These are phyloP conservation scores for Calonectria hongkongensis DNA, from an alignment of 2,329 filamentous ascomycete genomes.

Conservation along the genomic window DNA sequence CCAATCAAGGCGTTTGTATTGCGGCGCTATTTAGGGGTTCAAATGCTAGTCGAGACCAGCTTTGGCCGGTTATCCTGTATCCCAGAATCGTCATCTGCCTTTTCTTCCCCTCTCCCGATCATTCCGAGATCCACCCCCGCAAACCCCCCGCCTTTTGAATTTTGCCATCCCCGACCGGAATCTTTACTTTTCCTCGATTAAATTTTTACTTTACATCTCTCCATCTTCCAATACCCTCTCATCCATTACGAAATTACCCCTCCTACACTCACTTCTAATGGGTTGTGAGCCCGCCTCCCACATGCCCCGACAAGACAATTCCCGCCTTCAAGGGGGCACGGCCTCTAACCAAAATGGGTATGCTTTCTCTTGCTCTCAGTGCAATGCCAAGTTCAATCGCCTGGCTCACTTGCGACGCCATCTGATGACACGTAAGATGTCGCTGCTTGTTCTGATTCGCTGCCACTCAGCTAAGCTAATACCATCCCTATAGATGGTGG, in stretches of 20 bases:
- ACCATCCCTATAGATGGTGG: neutral
- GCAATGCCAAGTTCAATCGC: conserved; percentile 13
- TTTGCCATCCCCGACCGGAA: neutral
- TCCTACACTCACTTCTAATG: no score
- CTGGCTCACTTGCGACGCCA: conserved; percentile 4
- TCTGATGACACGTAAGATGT: conserved; percentile 1
- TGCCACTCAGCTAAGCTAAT: neutral
- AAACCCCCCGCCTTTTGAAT: neutral
- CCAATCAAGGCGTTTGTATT: no score
- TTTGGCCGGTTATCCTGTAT: no score
- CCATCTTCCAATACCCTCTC: no score
- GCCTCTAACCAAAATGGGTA: conserved; percentile 11
- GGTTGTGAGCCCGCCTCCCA: no score
- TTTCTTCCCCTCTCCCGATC: no score
- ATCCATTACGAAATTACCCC: no score
- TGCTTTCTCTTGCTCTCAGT: neutral
- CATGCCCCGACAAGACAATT: neutral
- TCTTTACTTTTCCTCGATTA: no score
- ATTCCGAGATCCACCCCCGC: conserved; percentile 5
- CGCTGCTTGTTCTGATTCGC: neutral
- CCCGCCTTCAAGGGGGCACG: neutral
- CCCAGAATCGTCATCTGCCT: no score
- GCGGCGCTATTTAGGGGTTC: no score
- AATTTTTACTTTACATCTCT: no score
- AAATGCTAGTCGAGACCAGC: no score